Percentiles rank a stretch among this genome's conserved stretches.
Conservation (phyloP, 140 eudicot species). For the Erigeron philadelphicus region DNA sequence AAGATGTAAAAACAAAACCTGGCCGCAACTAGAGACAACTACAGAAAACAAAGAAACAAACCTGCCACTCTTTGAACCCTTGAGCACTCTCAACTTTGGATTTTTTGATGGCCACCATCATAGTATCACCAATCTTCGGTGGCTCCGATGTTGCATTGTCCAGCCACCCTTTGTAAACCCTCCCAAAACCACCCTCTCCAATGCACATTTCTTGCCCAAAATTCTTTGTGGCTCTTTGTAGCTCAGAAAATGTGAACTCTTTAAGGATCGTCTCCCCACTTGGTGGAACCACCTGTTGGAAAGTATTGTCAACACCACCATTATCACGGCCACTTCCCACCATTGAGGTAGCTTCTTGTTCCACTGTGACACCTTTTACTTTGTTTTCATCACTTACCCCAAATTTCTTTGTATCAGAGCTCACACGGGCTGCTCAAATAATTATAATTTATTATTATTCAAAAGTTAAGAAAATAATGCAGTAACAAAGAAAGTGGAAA, state of each 20-base stretch:
- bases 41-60: neutral
- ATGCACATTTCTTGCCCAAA: neutral
- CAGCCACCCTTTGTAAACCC: conserved; percentile 23
- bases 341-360: conserved; percentile 17
- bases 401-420: neutral
- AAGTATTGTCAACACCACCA: neutral
- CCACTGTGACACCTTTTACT: neutral
- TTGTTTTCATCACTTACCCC: neutral
- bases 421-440: neutral
- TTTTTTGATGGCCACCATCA: conserved; percentile 41
- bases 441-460: too few relatives aligned
- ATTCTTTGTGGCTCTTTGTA: conserved; percentile 17
- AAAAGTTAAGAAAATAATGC: too few relatives aligned
- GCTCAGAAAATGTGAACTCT: conserved; percentile 22
- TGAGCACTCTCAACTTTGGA: conserved; percentile 33
- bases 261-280: neutral
- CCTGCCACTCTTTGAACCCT: conserved; percentile 52
- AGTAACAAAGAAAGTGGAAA: too few relatives aligned
- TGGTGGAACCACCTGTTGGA: too few relatives aligned
- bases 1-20: neutral
- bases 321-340: neutral
- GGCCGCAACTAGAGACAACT: neutral
- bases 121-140: conserved; percentile 16
- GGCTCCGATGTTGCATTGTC: neutral
- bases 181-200: conserved; percentile 28